Conservation (phyloP, 2,329 filamentous ascomycete genomes). For the Phyllosticta ampelicida region DNA sequence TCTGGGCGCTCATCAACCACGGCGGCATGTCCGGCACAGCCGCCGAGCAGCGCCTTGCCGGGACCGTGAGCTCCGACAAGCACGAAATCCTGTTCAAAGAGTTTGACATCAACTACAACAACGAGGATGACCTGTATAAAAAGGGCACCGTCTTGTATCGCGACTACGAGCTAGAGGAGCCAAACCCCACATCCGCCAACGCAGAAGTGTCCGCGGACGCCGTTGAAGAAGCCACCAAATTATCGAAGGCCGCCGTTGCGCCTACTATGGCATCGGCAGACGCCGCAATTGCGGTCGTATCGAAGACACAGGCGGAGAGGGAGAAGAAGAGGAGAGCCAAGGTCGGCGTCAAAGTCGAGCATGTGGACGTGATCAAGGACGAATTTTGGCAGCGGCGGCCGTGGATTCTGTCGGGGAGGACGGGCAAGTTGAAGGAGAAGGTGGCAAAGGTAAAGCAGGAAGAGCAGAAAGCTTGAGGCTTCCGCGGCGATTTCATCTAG, state of each 20-base stretch:
- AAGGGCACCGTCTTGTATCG: constrained; percentile 88
- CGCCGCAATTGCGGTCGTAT: constrained; percentile 31
- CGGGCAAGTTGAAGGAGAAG: constrained; percentile 12
- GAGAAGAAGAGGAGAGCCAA: constrained; percentile 72
- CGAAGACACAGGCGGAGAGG: constrained; percentile 73
- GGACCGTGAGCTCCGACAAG: constrained; percentile 77
- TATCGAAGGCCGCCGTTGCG: background rate
- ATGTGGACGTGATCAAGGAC: constrained; percentile 90
- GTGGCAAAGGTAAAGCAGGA: background rate
- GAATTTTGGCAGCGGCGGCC: constrained; percentile 84
- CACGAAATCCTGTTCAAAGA: constrained; percentile 87
- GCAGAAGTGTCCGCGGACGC: constrained; percentile 31
- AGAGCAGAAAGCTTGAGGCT: background rate
- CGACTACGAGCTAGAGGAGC: constrained; percentile 23
- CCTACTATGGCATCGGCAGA: background rate
- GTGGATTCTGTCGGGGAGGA: constrained; percentile 47
- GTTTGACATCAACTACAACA: constrained; percentile 96
- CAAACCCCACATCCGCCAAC: background rate
- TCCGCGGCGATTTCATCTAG: background rate
- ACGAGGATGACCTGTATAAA: constrained; percentile 82
- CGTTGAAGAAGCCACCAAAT: background rate
- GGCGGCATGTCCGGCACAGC: constrained; percentile 66
- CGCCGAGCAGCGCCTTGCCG: constrained; percentile 71
- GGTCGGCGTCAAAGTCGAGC: constrained; percentile 68
- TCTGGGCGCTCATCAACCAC: constrained; percentile 76